Conservation (phyloP, 208 protist species). For the Endotrypanum monterogeii region DNA sequence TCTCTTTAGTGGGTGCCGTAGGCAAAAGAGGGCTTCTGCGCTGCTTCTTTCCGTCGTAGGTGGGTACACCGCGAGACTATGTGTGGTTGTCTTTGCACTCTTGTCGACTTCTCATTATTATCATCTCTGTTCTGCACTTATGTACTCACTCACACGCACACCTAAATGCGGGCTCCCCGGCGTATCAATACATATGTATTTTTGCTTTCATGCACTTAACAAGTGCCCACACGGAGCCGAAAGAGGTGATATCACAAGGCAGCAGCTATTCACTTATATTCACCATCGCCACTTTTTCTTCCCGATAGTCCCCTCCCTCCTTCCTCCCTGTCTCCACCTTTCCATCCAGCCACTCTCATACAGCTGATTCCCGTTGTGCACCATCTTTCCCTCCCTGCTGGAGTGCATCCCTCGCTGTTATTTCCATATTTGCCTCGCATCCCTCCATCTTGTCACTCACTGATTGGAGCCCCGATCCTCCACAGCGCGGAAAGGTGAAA, state of each 20-base stretch:
- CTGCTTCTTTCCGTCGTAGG: background rate
- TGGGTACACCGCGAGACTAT: background rate
- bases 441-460: background rate
- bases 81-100: background rate
- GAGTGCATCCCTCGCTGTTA: background rate
- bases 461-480: background rate
- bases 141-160: background rate
- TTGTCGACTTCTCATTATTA: background rate
- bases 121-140: background rate
- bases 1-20: background rate
- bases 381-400: background rate
- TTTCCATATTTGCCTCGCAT: background rate
- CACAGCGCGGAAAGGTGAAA: background rate
- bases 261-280: background rate
- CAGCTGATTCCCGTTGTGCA: background rate
- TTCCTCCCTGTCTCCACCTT: background rate
- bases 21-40: background rate
- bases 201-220: background rate
- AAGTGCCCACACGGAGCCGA: background rate
- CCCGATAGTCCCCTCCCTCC: no score
- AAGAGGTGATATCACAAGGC: no score
- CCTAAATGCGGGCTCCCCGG: background rate
- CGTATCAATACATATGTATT: background rate
- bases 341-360: background rate
- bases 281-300: no score